Base-by-base conservation (phyloP, 352 stramenopile species). In the Halophytophthora polymorphica region DNA sequence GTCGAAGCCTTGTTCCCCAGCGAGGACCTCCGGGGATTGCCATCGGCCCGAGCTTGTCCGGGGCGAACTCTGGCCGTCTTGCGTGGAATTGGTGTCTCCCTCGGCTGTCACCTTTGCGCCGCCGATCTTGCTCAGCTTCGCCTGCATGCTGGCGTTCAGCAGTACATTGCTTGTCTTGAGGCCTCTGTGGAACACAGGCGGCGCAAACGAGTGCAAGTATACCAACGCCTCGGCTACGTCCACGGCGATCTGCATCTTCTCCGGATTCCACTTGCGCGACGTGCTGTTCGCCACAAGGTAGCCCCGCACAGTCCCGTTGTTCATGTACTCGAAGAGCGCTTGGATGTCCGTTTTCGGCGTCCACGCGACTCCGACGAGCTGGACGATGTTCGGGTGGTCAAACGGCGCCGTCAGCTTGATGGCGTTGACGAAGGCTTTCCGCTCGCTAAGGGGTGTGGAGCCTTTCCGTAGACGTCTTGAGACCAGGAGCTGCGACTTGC, bases 241-340 rank as follows among this genome's bases (percentile, higher is more conserved):
- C 22, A 73, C 57, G 8, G 71, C 73, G 19, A 82, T 61, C 52
- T 63, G 57, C 48, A 70, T 45, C 3, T 69, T 65, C 15, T 64
- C 46, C 7, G 61, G 22, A 2, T 53, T 68, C 73, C 73, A 88
- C n/a, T 67, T 37, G 21, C 41, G 46, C 7, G 52, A 37, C 17
- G 59, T 53, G 10, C 46, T 48, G 13, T 51, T 49, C 6, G 43
- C 56, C 15, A 53, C 46, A 28, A 88, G 49, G 28, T 74, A 73
- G 14, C 56, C 56, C 14, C 63, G 56, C 41, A 88, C 36, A 46
- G 79, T 76, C 33, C 73, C 74, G 39, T 69, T 66, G 35, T 76
- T 63, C 72, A 83, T 73, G 56, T 82, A 86, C 56, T 88, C 74
- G 43, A 75, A 82, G 2, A 88, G 53, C n/a, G 63, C 77, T 33